phyloP scores from a whole-genome alignment of 1,284 basidiomycete genomes.

The Rhodotorula sp. region DNA sequence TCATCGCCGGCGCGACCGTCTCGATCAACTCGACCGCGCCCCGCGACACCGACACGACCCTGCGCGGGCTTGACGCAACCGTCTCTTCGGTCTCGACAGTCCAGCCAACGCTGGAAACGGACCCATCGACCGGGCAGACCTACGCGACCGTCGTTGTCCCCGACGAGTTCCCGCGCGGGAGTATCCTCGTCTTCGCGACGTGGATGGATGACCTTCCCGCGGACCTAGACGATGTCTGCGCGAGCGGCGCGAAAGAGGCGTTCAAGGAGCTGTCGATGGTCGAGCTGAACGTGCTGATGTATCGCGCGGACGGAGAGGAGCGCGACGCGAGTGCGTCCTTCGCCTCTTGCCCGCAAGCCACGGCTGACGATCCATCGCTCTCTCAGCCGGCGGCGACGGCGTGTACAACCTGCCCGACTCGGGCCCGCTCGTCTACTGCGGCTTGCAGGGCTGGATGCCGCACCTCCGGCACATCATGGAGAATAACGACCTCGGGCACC shows the following conservation, averaged over 20 bases:
- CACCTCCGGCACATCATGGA: constrained; percentile 76
- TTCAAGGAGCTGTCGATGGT: constrained; percentile 76
- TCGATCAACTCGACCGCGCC: constrained; percentile 66
- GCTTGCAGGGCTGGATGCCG: constrained; percentile 94
- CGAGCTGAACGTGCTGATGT: constrained; percentile 80
- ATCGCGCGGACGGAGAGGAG: constrained; percentile 86
- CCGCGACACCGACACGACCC: constrained; percentile 60
- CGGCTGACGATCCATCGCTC: background rate
- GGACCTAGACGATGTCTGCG: constrained; percentile 70
- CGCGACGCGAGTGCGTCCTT: constrained; percentile 68
- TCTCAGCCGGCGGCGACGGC: constrained; percentile 57
- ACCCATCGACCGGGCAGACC: constrained; percentile 66
- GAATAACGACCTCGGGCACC: constrained; percentile 87
- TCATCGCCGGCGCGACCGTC: constrained; percentile 74
- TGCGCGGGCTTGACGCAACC: constrained; percentile 70
- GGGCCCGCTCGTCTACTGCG: constrained; percentile 80
- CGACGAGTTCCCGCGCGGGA: constrained; percentile 84
- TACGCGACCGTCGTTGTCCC: constrained; percentile 68
- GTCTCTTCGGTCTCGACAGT: constrained; percentile 44
- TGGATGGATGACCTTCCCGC: constrained; percentile 67
- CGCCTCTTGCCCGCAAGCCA: background rate
- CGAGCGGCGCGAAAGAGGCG: constrained; percentile 66
- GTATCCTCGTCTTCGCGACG: constrained; percentile 85
- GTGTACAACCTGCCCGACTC: constrained; percentile 74
- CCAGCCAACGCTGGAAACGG: constrained; percentile 58